A percentile compares a stretch with the other conserved stretches of the same genome.
These are phyloP conservation scores for Camellia sinensis DNA, from an alignment of 148 eudicot species.

Conservation along the genomic window DNA sequence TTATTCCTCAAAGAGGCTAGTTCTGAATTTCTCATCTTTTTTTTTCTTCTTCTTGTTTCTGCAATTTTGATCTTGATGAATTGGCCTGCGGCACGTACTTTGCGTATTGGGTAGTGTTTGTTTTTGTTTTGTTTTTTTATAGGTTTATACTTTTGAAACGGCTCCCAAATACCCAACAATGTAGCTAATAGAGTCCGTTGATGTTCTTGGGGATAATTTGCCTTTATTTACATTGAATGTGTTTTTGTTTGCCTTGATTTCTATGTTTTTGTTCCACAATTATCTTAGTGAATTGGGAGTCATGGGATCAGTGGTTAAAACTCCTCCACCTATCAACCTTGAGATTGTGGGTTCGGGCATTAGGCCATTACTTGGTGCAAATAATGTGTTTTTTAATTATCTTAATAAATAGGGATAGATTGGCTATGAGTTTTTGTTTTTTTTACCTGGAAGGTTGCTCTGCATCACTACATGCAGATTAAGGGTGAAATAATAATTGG, in stretches of 20 bases:
- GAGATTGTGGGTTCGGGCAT: too few relatives aligned
- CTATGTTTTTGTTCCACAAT: neutral
- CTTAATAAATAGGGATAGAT: neutral
- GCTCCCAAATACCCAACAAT: neutral
- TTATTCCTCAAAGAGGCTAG: constrained; percentile 21
- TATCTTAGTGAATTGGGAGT: neutral
- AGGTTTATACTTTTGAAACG: neutral
- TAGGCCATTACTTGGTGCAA: too few relatives aligned
- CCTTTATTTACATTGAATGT: neutral
- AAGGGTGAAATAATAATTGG: too few relatives aligned
- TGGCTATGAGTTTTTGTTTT: neutral
- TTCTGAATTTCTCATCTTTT: neutral
- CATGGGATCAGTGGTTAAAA: too few relatives aligned
- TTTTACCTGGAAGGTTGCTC: neutral
- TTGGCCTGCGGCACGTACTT: neutral
- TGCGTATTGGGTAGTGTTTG: neutral
- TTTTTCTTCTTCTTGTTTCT: neutral
- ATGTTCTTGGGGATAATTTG: neutral
- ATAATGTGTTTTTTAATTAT: neutral
- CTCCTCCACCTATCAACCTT: too few relatives aligned
- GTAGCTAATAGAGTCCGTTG: neutral
- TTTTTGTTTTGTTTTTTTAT: neutral
- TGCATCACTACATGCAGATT: neutral
- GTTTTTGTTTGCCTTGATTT: neutral
- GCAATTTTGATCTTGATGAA: neutral